Percentiles rank a stretch among this genome's conserved stretches.
Evolutionary conservation across 352 stramenopile species (phyloP).

Genomic region (Pythium diclinum): DNA sequence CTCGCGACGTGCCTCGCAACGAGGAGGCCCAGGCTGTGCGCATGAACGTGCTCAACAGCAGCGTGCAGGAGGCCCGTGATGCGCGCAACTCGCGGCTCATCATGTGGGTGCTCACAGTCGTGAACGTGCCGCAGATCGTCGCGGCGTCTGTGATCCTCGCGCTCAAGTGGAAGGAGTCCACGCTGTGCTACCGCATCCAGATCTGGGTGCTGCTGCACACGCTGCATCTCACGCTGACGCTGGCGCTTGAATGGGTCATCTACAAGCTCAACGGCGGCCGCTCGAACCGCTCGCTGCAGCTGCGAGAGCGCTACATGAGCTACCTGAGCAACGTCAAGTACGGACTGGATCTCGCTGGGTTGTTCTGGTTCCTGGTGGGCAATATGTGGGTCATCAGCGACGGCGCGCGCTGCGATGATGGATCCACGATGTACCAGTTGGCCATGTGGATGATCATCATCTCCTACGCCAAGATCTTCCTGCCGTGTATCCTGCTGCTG

Average conservation of each 20-base stretch:
- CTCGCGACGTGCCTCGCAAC: constrained; percentile 29
- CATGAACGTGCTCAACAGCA: constrained; percentile 83
- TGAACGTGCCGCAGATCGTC: constrained; percentile 76
- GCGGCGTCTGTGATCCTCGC: constrained; percentile 53
- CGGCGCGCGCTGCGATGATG: constrained; percentile 73
- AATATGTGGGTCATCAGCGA: constrained; percentile 90
- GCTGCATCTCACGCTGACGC: constrained; percentile 57
- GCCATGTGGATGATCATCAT: constrained; percentile 92
- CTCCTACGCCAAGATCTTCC: constrained; percentile 91
- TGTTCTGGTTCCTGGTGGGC: constrained; percentile 87
- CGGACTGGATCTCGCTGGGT: constrained; percentile 61
- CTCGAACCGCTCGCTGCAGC: constrained; percentile 53
- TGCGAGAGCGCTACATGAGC: constrained; percentile 67
- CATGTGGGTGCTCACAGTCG: constrained; percentile 72
- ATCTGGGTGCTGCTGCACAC: constrained; percentile 82
- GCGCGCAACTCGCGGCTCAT: constrained; percentile 77
- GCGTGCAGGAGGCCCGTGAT: constrained; percentile 73
- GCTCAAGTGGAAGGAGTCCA: constrained; percentile 66
- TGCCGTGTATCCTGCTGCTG: constrained; percentile 89
- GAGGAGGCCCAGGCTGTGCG: constrained; percentile 79
- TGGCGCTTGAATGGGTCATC: constrained; percentile 72
- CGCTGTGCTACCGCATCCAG: constrained; percentile 79
- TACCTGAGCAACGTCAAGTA: constrained; percentile 80
- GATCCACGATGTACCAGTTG: constrained; percentile 75
- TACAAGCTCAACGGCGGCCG: constrained; percentile 65